phyloP scores from a whole-genome alignment of 345 rosid genomes.

The Syzygium oleosum region DNA sequence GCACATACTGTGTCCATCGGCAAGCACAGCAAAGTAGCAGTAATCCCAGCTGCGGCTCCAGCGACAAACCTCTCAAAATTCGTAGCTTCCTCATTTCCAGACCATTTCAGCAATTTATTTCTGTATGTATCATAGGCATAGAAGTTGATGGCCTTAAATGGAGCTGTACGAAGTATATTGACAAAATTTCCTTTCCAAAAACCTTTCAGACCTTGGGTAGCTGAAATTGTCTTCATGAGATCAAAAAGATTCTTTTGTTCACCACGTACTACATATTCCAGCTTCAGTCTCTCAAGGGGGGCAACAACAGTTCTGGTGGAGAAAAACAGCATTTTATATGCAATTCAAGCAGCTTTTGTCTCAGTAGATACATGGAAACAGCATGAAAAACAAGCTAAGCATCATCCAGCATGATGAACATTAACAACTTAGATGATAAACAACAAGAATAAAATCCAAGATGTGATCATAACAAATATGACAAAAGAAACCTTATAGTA shows the following conservation, averaged over 20 bases:
- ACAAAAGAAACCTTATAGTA: background rate
- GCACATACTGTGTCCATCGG: conserved; percentile 91
- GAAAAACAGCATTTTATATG: background rate
- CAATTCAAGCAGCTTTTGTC: background rate
- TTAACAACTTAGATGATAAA: background rate
- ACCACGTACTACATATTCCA: conserved; percentile 75
- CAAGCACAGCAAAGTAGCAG: conserved; percentile 82
- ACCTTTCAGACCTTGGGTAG: conserved; percentile 62
- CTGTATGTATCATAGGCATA: conserved; percentile 85
- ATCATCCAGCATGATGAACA: background rate
- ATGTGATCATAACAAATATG: background rate
- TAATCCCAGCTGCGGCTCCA: conserved; percentile 93
- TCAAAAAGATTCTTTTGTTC: conserved; percentile 58
- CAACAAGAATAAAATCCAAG: background rate
- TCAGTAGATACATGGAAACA: background rate
- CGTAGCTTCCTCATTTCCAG: conserved; percentile 66
- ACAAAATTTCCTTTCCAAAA: conserved; percentile 94
- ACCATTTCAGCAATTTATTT: conserved; percentile 45
- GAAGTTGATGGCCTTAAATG: conserved; percentile 90
- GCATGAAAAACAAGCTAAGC: background rate
- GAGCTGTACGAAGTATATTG: conserved; percentile 92
- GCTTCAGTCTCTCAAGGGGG: conserved; percentile 88
- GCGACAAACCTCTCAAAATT: conserved; percentile 87
- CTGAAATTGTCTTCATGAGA: conserved; percentile 52
- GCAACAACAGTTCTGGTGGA: conserved; percentile 67